A percentile compares a stretch with the other conserved stretches of the same genome.
phyloP scores from a whole-genome alignment of 192 early-diverging fungal genomes.

The Chytriomyces sp. region DNA sequence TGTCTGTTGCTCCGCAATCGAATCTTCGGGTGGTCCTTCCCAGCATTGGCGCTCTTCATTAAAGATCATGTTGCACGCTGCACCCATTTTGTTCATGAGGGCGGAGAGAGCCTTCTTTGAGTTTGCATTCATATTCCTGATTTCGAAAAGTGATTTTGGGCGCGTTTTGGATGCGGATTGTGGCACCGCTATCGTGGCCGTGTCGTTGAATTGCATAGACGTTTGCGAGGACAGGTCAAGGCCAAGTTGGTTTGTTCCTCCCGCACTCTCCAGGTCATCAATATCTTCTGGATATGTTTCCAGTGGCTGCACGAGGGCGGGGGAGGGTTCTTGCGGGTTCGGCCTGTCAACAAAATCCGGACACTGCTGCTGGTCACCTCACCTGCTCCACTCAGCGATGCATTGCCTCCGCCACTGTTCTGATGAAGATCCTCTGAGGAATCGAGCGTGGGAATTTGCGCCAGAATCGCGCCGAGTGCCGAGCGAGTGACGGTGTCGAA shows the following conservation, averaged over 20 bases:
- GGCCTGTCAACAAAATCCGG: background rate
- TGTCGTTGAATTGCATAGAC: background rate
- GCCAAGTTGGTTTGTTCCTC: background rate
- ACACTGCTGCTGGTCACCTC: no score
- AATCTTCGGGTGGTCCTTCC: slow-evolving; percentile 18
- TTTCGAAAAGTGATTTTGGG: slow-evolving; percentile 3
- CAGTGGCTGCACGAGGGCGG: background rate
- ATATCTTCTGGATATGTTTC: background rate
- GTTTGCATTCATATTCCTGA: slow-evolving; percentile 8
- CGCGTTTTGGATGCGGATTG: background rate
- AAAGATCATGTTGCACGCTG: slow-evolving; percentile 31
- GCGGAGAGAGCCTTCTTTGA: slow-evolving; percentile 11
- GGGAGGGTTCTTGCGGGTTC: background rate
- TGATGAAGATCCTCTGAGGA: background rate
- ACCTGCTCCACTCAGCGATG: no score
- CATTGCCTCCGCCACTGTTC: background rate
- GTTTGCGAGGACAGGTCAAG: background rate
- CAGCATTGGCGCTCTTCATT: slow-evolving; percentile 34
- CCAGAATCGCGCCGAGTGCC: background rate
- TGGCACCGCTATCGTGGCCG: background rate
- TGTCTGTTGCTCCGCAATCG: no score
- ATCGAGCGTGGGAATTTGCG: background rate
- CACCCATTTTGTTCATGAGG: slow-evolving; percentile 35
- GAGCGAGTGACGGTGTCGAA: background rate
- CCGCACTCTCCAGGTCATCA: background rate